These are phyloP conservation scores for Crithidia fasciculata DNA, from an alignment of 208 protist genomes.

Conservation along the genomic window DNA sequence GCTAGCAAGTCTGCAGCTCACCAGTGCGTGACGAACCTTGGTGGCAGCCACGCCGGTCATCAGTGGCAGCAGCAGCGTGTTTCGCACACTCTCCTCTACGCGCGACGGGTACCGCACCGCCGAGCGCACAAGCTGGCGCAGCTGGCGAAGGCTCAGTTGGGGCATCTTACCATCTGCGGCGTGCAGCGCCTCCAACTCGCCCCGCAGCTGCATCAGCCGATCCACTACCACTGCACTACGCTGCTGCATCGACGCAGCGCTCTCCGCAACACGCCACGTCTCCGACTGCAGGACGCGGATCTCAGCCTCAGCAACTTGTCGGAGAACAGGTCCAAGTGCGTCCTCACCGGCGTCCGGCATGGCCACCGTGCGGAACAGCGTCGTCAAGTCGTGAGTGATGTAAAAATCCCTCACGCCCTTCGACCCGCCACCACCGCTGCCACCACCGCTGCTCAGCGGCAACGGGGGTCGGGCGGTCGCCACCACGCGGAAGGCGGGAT, in stretches of 20 bases:
- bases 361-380: slow-evolving; percentile 87
- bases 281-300: slow-evolving; percentile 19
- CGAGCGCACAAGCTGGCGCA: slow-evolving; percentile 66
- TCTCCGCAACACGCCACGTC: slow-evolving; percentile 13
- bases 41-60: slow-evolving; percentile 75
- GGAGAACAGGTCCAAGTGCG: slow-evolving; percentile 53
- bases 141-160: slow-evolving; percentile 73
- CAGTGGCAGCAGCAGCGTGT: slow-evolving; percentile 72
- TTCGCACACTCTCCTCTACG: slow-evolving; percentile 53
- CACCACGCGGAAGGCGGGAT: slow-evolving; percentile 92
- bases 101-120: slow-evolving; percentile 65
- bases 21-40: slow-evolving; percentile 70
- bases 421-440: slow-evolving; percentile 23
- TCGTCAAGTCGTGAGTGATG: slow-evolving; percentile 84
- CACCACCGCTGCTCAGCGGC: slow-evolving; percentile 16
- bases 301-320: slow-evolving; percentile 53
- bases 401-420: slow-evolving; percentile 41
- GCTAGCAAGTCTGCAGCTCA: slow-evolving; percentile 37
- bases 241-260: slow-evolving; percentile 5
- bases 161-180: slow-evolving; percentile 71
- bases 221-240: slow-evolving; percentile 32
- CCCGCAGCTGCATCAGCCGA: slow-evolving; percentile 52
- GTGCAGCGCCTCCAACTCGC: slow-evolving; percentile 55
- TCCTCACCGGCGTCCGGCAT: slow-evolving; percentile 63
- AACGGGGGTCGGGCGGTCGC: slow-evolving; percentile 71